Base-by-base conservation (phyloP, 2,329 filamentous ascomycete species). In the Xylariaceae sp. region DNA sequence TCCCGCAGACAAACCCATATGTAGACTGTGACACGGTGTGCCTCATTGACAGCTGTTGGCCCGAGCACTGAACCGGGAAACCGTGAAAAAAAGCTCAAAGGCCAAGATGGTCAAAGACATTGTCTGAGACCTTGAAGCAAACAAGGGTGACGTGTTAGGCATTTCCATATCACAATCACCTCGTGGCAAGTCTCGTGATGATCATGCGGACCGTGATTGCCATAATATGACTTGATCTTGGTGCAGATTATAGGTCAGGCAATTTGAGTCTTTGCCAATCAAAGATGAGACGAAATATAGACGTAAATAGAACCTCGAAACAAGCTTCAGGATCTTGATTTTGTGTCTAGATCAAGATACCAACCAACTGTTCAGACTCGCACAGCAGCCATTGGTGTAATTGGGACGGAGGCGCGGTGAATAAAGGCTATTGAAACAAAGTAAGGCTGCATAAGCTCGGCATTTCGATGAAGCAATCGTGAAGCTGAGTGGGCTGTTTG, bases 401-500 rank as follows among this genome's bases (percentile, higher is more conserved):
- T n/a, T 30, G 43, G 35, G 32, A 35, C 32, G 40, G 15, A 33
- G 27, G 21, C 30, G 29, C 29, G 24, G 44, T 48, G 43, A 43
- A 37, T 44, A 49, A 49, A 24, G 36, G 36, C 30, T 29, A 15
- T 23, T 20, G 26, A 41, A 44, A 35, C 29, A 26, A 8, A 52
- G 27, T 42, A 58, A 52, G 51, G 51, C 47, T 58, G 55, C 55
- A 58, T 58, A 49, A 55, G 43, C 43, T 41, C 13, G 53, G 41
- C 21, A 48, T 47, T 41, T 39, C 3, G 51, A 49, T 55, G 55
- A 58, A 58, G 55, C 50, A 50, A 26, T 52, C 47, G 42, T 55
- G 55, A 57, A 55, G 46, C 50, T 48, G 40, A 35, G 26, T 20
- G 42, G 50, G 16, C 16, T 32, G 55, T 58, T 58, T 55, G 55